A percentile compares a stretch with the other conserved stretches of the same genome.
These are phyloP conservation scores for Candida multigemmis DNA, from an alignment of 805 yeast species.

Conservation along the genomic window DNA sequence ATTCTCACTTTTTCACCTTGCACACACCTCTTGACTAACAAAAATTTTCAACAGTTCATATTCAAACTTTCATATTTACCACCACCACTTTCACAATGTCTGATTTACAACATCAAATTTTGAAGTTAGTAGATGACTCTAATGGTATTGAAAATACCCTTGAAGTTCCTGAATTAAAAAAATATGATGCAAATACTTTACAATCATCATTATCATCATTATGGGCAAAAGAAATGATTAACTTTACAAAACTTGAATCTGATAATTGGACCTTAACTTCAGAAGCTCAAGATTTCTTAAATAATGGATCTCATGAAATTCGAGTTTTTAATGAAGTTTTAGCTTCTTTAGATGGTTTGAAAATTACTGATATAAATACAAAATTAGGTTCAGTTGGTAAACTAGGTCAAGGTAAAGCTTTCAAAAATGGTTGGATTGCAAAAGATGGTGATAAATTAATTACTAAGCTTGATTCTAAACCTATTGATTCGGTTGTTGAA, in stretches of 20 bases:
- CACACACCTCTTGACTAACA: no score
- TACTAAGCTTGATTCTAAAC: conserved; percentile 45
- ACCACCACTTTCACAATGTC: conserved; percentile 37
- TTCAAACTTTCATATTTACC: not conserved
- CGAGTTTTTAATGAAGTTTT: conserved; percentile 70
- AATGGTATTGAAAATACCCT: conserved; percentile 61
- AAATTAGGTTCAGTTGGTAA: conserved; percentile 78
- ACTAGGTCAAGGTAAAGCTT: conserved; percentile 95
- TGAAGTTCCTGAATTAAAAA: conserved; percentile 49
- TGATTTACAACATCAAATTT: conserved; percentile 53
- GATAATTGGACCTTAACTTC: conserved; percentile 68
- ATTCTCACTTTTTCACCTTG: no score
- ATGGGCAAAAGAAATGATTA: conserved; percentile 74
- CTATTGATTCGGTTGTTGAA: conserved; percentile 59
- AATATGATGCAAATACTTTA: conserved; percentile 51
- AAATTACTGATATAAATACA: conserved; percentile 63
- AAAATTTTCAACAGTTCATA: no score
- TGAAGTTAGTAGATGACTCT: conserved; percentile 52
- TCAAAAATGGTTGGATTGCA: conserved; percentile 92
- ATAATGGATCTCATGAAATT: conserved; percentile 84
- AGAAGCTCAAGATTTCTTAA: conserved; percentile 76
- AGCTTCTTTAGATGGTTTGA: conserved; percentile 67
- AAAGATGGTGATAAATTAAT: conserved; percentile 80
- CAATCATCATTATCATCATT: conserved; percentile 84
- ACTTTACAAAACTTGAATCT: conserved; percentile 61